Evolutionary conservation across 2,329 filamentous ascomycete species (phyloP).

Genomic region (Tolypocladium cylindrosporum): DNA sequence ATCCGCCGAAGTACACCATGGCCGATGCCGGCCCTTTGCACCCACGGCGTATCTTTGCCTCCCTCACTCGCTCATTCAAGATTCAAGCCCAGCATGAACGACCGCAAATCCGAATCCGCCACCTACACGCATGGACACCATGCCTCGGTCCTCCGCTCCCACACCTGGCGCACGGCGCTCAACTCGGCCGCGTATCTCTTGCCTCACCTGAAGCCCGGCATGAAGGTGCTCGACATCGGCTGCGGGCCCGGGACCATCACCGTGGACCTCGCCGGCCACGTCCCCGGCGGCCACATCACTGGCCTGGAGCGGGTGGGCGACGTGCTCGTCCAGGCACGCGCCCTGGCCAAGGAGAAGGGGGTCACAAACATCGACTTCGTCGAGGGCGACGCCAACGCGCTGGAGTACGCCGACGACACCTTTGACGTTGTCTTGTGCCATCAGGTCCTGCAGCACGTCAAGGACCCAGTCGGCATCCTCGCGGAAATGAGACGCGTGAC

Average conservation of each 20-base stretch:
- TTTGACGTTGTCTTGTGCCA: conserved; percentile 30
- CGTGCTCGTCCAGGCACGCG: conserved; percentile 21
- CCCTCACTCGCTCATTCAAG: too few species aligned
- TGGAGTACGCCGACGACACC: conserved; percentile 23
- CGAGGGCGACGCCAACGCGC: conserved; percentile 14
- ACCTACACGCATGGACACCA: conserved; percentile 30
- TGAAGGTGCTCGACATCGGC: conserved; percentile 34
- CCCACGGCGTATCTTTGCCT: too few species aligned
- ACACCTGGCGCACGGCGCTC: conserved; percentile 29
- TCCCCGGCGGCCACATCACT: conserved; percentile 22
- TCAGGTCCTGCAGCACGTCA: conserved; percentile 29
- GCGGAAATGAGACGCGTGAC: conserved; percentile 30
- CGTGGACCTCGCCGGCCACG: conserved; percentile 25
- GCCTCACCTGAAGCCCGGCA: conserved; percentile 24
- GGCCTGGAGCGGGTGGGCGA: conserved; percentile 26
- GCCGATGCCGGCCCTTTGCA: too few species aligned
- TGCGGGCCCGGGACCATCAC: conserved; percentile 40
- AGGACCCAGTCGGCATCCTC: conserved; percentile 20
- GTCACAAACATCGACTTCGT: conserved; percentile 25
- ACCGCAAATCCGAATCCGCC: conserved; percentile 5
- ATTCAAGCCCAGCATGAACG: too few species aligned
- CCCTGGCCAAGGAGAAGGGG: conserved; percentile 12
- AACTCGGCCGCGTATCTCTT: conserved; percentile 31
- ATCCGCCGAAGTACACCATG: too few species aligned
- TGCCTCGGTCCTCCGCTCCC: conserved; percentile 23